These are phyloP conservation scores for Calocybe indica DNA, from an alignment of 768 basidiomycete species.

Conservation along the genomic window DNA sequence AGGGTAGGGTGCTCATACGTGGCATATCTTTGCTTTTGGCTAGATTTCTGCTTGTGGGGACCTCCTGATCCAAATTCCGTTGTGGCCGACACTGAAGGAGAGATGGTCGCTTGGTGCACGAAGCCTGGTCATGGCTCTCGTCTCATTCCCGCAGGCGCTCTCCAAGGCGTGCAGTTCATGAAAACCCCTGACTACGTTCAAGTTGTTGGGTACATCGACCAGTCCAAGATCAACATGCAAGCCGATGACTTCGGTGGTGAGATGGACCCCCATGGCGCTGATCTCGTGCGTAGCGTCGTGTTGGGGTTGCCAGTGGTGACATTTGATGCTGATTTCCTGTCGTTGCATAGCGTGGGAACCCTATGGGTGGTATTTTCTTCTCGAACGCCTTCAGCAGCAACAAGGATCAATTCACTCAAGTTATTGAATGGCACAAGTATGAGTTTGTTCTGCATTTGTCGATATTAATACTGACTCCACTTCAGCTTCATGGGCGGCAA, in stretches of 20 bases:
- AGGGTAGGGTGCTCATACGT: not conserved
- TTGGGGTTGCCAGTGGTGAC: not conserved
- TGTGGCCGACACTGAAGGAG: slow-evolving; percentile 55
- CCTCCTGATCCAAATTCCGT: slow-evolving; percentile 35
- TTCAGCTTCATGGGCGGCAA: slow-evolving; percentile 64
- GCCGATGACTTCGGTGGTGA: slow-evolving; percentile 59
- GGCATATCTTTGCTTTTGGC: not conserved
- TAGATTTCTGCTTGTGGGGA: slow-evolving; percentile 59
- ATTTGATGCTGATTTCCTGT: slow-evolving; percentile 5
- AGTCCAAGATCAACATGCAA: slow-evolving; percentile 43
- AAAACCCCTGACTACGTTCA: slow-evolving; percentile 48
- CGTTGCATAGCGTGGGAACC: slow-evolving; percentile 63
- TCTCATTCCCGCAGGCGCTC: slow-evolving; percentile 50
- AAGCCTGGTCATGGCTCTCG: slow-evolving; percentile 58
- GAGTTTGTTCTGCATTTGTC: slow-evolving; percentile 8
- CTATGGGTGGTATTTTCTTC: slow-evolving; percentile 66
- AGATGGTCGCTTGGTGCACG: slow-evolving; percentile 68
- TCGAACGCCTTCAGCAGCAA: slow-evolving; percentile 45
- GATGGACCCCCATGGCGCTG: slow-evolving; percentile 63
- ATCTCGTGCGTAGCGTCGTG: slow-evolving; percentile 11
- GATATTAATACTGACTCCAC: not conserved
- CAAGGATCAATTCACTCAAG: slow-evolving; percentile 43
- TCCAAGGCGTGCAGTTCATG: slow-evolving; percentile 52
- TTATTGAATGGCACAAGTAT: slow-evolving; percentile 65
- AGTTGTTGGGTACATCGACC: slow-evolving; percentile 54